Evolutionary conservation across 192 early-diverging fungal genomes (phyloP).

Genomic region (Coemansia sp.): DNA sequence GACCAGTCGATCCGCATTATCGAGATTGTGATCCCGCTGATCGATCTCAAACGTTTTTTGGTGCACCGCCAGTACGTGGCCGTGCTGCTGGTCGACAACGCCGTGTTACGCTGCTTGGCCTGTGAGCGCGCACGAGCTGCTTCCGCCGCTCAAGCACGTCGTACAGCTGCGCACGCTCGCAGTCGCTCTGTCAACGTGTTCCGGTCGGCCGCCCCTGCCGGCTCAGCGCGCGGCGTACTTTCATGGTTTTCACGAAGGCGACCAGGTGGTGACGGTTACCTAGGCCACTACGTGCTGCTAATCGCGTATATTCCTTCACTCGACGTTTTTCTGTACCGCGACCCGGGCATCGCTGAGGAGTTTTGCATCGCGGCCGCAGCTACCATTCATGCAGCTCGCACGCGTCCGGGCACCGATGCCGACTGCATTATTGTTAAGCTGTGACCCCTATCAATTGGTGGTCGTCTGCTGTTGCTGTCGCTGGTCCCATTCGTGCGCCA

Average conservation of each 20-base stretch:
- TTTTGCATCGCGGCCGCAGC: constrained; percentile 68
- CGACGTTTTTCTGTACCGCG: constrained; percentile 82
- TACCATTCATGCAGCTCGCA: constrained; percentile 67
- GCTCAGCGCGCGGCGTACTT: constrained; percentile 3
- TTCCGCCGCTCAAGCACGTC: constrained; percentile 5
- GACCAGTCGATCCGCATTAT: constrained; percentile 68
- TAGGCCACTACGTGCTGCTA: constrained; percentile 87
- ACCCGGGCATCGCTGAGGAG: constrained; percentile 73
- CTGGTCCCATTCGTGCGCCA: constrained; percentile 4
- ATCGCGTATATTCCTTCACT: constrained; percentile 77
- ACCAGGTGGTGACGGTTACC: constrained; percentile 52
- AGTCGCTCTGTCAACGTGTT: constrained; percentile 23
- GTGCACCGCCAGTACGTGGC: constrained; percentile 72
- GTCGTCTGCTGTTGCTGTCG: neutral
- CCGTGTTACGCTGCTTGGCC: constrained; percentile 60
- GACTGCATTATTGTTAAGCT: constrained; percentile 67
- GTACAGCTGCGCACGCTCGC: constrained; percentile 9
- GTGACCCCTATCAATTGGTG: neutral
- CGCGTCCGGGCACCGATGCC: constrained; percentile 74
- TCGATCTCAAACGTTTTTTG: constrained; percentile 85
- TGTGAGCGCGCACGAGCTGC: constrained; percentile 55
- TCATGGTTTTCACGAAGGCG: constrained; percentile 30
- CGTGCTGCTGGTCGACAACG: constrained; percentile 78
- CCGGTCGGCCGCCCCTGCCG: constrained; percentile 7
- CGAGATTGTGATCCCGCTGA: constrained; percentile 69